Evolutionary conservation across 352 stramenopile species (phyloP).

Genomic region (Globisporangium okanoganense): DNA sequence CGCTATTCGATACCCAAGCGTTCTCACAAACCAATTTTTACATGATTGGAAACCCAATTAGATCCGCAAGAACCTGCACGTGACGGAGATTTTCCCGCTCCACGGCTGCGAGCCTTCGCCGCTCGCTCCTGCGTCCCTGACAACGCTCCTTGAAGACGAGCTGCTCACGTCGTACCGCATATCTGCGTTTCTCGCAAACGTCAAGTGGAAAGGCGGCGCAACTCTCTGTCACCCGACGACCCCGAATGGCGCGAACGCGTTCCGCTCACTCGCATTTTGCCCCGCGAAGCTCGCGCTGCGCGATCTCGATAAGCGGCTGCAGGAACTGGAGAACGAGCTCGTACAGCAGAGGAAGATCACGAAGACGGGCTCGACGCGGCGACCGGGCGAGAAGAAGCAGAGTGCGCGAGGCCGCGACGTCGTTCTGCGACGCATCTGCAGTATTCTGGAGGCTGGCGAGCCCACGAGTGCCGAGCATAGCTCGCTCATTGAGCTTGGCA

Average conservation of each 20-base stretch:
- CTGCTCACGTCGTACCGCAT: conserved; percentile 18
- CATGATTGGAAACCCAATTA: background rate
- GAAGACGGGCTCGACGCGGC: conserved; percentile 33
- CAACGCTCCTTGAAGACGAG: conserved; percentile 9
- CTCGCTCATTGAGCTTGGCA: conserved; percentile 62
- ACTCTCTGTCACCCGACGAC: conserved; percentile 56
- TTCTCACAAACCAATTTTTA: background rate
- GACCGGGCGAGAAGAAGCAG: conserved; percentile 40
- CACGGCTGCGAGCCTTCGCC: conserved; percentile 57
- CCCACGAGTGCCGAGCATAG: conserved; percentile 46
- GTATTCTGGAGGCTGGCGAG: conserved; percentile 64
- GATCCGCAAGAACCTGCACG: conserved; percentile 25
- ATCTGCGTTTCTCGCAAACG: conserved; percentile 59
- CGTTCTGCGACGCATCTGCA: conserved; percentile 60
- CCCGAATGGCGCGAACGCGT: conserved; percentile 39
- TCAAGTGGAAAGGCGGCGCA: conserved; percentile 65
- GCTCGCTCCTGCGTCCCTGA: conserved; percentile 12
- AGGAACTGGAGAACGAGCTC: conserved; percentile 52
- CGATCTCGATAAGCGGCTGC: conserved; percentile 64
- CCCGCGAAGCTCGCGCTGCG: conserved; percentile 65
- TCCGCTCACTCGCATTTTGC: conserved; percentile 60
- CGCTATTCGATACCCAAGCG: background rate
- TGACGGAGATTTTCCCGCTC: conserved; percentile 69
- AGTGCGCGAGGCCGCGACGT: conserved; percentile 62
- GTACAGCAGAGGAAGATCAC: conserved; percentile 47